Percentiles rank a stretch among this genome's conserved stretches.
Conservation (phyloP, 495 filamentous ascomycete genomes). For the Elaphomyces granulatus region DNA sequence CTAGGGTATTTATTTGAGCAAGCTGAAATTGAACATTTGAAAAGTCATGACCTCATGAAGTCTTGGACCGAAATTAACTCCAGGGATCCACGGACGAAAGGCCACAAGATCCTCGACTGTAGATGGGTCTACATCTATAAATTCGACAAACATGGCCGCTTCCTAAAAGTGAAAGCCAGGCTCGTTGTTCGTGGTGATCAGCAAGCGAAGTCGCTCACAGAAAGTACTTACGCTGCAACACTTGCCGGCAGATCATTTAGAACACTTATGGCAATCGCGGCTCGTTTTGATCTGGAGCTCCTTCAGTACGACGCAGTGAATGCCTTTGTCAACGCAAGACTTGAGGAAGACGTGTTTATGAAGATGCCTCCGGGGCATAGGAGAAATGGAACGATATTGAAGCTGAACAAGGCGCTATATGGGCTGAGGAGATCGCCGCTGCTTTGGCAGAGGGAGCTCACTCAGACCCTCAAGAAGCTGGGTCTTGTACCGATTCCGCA, state of each 20-base stretch:
- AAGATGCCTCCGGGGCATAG: constrained; percentile 7
- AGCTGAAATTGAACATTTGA: constrained; percentile 1
- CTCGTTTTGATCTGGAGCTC: constrained; percentile 7
- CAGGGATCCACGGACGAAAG: background rate
- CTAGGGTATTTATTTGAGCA: constrained; percentile 1
- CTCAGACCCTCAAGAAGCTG: constrained; percentile 8
- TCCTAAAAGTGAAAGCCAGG: constrained; percentile 17
- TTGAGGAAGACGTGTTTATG: constrained; percentile 10
- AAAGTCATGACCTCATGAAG: constrained; percentile 1
- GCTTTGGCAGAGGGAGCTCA: constrained; percentile 13
- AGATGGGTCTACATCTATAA: constrained; percentile 13
- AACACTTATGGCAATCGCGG: constrained; percentile 11
- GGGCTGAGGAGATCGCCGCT: constrained; percentile 12
- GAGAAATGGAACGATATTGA: constrained; percentile 1
- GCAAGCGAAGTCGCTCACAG: constrained; percentile 4
- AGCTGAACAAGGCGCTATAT: constrained; percentile 11
- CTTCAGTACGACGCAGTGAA: constrained; percentile 12
- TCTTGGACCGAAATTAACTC: background rate
- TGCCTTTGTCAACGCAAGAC: constrained; percentile 14
- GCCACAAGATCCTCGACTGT: constrained; percentile 2
- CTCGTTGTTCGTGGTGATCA: constrained; percentile 17
- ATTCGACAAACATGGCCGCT: constrained; percentile 10
- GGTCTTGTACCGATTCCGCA: constrained; percentile 8
- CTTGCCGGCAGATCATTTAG: constrained; percentile 13
- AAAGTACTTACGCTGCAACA: constrained; percentile 11